phyloP scores from a whole-genome alignment of 2,329 filamentous ascomycete genomes.

The Apiospora phragmitis region DNA sequence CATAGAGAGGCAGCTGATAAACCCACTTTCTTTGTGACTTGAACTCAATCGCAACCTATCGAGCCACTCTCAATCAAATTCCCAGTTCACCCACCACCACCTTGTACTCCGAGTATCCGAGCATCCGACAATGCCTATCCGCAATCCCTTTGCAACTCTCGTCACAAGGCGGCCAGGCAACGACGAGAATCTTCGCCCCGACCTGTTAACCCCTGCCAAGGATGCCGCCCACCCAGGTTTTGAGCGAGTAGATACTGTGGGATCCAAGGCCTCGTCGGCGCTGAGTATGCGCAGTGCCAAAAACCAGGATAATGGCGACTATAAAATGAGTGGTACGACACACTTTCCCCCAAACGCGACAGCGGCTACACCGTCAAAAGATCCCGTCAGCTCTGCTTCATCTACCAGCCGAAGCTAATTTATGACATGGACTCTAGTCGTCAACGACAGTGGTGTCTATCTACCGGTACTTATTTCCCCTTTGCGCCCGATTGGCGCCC shows the following conservation, averaged over 20 bases:
- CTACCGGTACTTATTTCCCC: conserved; percentile 64
- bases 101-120: background rate
- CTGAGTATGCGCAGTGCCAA: conserved; percentile 62
- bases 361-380: conserved; percentile 11
- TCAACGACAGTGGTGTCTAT: conserved; percentile 94
- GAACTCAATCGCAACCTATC: background rate
- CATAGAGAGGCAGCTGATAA: background rate
- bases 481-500: background rate
- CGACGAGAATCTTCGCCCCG: conserved; percentile 56
- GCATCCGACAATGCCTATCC: conserved; percentile 60
- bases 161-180: conserved; percentile 51
- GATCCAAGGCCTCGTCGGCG: conserved; percentile 61
- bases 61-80: background rate
- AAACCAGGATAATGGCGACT: conserved; percentile 68
- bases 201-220: conserved; percentile 29
- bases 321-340: conserved; percentile 75
- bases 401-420: background rate
- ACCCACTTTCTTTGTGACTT: background rate
- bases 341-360: conserved; percentile 13
- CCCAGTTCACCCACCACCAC: background rate
- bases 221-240: conserved; percentile 53
- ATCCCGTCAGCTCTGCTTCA: background rate
- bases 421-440: conserved; percentile 59
- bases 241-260: conserved; percentile 62
- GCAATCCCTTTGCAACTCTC: conserved; percentile 63